Base-by-base conservation (phyloP, 305 asterid genomes). In the Stenogyne calaminthoides region DNA sequence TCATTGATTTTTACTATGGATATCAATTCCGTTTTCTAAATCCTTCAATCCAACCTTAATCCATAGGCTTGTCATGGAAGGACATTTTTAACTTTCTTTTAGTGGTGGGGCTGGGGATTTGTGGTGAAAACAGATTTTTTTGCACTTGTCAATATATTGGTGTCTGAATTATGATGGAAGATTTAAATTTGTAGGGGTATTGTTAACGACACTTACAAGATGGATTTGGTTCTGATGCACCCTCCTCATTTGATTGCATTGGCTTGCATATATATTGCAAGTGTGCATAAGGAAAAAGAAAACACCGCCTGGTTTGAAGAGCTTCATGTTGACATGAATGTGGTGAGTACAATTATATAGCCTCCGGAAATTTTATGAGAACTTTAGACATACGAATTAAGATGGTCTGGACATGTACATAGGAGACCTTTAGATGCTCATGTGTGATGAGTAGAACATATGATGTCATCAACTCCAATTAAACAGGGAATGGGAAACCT, bases 231-330 rank as follows among this genome's bases (percentile, higher is more conserved):
- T 57, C 96, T 94, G 22, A 75, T 88, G 32, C 95, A 94, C 71
- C 97, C 98, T 68, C 99, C 99, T 6, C 93, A 94, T 81, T 82
- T 90, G 89, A 91, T 92, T 69, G 84, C 98, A 58, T 81, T 94
- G 62, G 98, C 98, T 16, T 91, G 99, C 81, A 83, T 94, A 64
- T 94, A 88, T 79, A 88, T 94, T 29, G 91, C 97, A 52, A 88
- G 99, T 36, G 98, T 85, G 76, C 91, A 86, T 68, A 88, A 88
- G 79, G 97, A 91, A 60, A 94, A 90, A 76, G 99, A 92, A 78
- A 92, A 84, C 80, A 88, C 99, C 6, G 90, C 95, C 52, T 94
- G 99, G 99, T 91, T 94, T 86, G 99, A 94, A 85, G 98, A 94
- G 88, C 98, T 94, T 80, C 91, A 88, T 64, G 97, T 84, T 77